phyloP scores from a whole-genome alignment of 768 basidiomycete genomes.

The Rhodosporidiobolus sp. region DNA sequence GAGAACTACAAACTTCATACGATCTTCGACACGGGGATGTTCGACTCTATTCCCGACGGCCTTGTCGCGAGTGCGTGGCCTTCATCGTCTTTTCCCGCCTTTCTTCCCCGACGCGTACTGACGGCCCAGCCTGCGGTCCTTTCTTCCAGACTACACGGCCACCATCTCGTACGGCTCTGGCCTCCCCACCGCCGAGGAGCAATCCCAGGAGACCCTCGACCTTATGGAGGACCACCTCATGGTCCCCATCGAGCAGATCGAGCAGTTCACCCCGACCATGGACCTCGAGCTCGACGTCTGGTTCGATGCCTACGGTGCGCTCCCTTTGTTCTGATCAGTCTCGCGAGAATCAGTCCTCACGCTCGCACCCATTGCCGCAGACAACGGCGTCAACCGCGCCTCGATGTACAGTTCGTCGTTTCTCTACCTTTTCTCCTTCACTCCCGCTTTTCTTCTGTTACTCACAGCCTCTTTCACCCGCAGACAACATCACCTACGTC shows the following conservation, averaged over 20 bases:
- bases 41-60: slow-evolving; percentile 69
- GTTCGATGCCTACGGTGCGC: slow-evolving; percentile 67
- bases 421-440: too few relatives aligned
- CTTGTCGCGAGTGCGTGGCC: slow-evolving; percentile 67
- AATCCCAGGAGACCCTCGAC: slow-evolving; percentile 54
- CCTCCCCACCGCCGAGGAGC: slow-evolving; percentile 47
- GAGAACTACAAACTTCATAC: slow-evolving; percentile 86
- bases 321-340: slow-evolving; percentile 34
- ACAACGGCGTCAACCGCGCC: slow-evolving; percentile 79
- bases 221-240: slow-evolving; percentile 59
- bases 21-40: slow-evolving; percentile 71
- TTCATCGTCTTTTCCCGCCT: background rate
- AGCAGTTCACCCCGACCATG: slow-evolving; percentile 54
- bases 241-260: slow-evolving; percentile 59
- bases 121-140: background rate
- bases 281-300: slow-evolving; percentile 67
- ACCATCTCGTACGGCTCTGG: slow-evolving; percentile 70
- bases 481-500: slow-evolving; percentile 55
- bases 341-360: slow-evolving; percentile 4
- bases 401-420: slow-evolving; percentile 54
- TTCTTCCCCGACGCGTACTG: background rate
- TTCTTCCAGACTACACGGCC: slow-evolving; percentile 67
- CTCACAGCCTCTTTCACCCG: too few relatives aligned
- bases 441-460: background rate
- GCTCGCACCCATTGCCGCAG: slow-evolving; percentile 34